Evolutionary conservation across 495 filamentous ascomycete species (phyloP), one percentile per base, ranked within the genome.

Genomic region (Hyaloscypha variabilis): DNA sequence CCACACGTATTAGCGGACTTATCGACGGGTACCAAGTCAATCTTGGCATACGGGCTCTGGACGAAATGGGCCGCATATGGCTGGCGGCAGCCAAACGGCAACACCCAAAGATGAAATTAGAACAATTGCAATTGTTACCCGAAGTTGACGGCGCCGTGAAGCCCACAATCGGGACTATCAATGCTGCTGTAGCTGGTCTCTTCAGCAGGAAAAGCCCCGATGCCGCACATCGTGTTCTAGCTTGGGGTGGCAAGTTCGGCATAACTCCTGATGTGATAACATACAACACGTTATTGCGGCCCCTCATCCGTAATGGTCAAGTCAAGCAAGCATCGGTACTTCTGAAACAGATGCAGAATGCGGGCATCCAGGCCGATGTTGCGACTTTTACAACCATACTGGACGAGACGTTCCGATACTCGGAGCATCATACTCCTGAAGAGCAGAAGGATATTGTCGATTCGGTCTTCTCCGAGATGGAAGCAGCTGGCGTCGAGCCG

Each of bases 281-380:
- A 14, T 93, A 86, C 77, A 94, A 93, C 75, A 87, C 80, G 4
- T 79, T 92, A 11, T 78, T 94, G 28, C 77, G 79, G 8, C 74
- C 81, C 2, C 70, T 85, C 50, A 77, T 92, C 63, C 79, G 81
- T 21, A 64, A 73, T 42, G 78, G 76, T 24, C 66, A 78, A 21
- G 69, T 69, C 29, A 63, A 69, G 28, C 65, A 71, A 57, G 65
- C 71, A 21, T 51, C 67, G 13, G 23, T 29, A 1, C 58, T 79
- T 11, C 66, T 77, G 5, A 24, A 68, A 23, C 67, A 78, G 24
- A 89, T 89, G 86, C 58, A 77, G 58, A 49, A 60, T 3, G 52
- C 74, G 2, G 73, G 74, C 8, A 76, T 87, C 30, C 34, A 75
- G 24, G 75, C 83, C 6, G 83, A 87, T 67, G 70, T 84, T 42